phyloP scores from a whole-genome alignment of 768 basidiomycete species.

The Gloeostereum incarnatum region DNA sequence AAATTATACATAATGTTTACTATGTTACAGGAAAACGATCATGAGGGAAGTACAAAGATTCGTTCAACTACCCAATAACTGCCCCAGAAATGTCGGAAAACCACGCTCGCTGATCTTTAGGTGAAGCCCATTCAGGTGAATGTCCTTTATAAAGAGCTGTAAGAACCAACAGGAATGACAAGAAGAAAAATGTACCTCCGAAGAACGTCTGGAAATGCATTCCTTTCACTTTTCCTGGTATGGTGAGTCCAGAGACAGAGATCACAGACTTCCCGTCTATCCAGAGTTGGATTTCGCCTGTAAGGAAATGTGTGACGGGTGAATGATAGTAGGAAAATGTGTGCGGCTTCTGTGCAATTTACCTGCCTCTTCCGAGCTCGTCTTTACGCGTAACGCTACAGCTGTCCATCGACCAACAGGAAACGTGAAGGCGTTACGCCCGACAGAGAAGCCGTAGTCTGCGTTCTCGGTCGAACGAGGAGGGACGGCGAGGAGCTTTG shows the following conservation, averaged over 20 bases:
- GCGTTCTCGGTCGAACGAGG: constrained; percentile 38
- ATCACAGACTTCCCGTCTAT: constrained; percentile 55
- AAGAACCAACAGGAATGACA: constrained; percentile 1
- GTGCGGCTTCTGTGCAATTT: too few species aligned
- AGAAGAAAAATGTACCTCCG: constrained; percentile 35
- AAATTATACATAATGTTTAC: too few species aligned
- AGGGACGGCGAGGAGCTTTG: constrained; percentile 34
- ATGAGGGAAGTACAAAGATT: too few species aligned
- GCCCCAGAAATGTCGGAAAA: constrained; percentile 48
- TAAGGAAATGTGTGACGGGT: not conserved
- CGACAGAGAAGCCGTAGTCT: constrained; percentile 60
- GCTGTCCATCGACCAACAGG: constrained; percentile 52
- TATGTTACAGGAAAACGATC: too few species aligned
- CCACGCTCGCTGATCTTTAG: constrained; percentile 48
- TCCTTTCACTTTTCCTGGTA: constrained; percentile 45
- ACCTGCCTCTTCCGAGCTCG: constrained; percentile 54
- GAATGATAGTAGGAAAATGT: not conserved
- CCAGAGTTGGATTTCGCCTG: constrained; percentile 61
- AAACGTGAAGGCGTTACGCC: constrained; percentile 47
- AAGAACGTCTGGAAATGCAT: constrained; percentile 77
- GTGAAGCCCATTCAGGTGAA: constrained; percentile 51
- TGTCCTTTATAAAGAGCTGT: too few species aligned
- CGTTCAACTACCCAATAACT: constrained; percentile 18
- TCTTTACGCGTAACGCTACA: constrained; percentile 61
- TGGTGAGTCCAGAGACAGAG: constrained; percentile 31